Percentiles rank a stretch among this genome's conserved stretches.
These are phyloP conservation scores for Fusarium drepaniforme DNA, from an alignment of 2,329 filamentous ascomycete species.

Conservation along the genomic window DNA sequence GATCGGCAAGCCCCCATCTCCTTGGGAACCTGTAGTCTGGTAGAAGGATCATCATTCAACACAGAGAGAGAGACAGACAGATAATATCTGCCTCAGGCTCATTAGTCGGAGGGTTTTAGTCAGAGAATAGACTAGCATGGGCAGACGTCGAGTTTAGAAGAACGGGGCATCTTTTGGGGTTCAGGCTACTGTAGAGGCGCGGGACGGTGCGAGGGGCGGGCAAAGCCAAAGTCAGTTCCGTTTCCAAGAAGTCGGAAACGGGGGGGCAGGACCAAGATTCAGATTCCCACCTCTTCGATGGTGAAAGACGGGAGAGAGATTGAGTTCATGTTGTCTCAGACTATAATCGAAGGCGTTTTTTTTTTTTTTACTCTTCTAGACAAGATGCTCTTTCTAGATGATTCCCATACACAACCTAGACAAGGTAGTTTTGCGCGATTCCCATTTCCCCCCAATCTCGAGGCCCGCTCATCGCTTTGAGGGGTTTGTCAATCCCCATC, in stretches of 20 bases:
- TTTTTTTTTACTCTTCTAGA: neutral
- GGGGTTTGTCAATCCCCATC: conserved; percentile 4
- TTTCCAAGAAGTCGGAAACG: conserved; percentile 8
- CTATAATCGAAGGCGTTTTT: conserved; percentile 4
- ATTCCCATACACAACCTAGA: neutral
- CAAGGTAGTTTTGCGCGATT: neutral
- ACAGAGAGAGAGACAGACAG: neutral
- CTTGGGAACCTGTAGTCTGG: neutral
- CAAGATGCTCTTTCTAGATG: neutral
- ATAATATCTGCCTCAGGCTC: neutral
- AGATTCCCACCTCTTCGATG: neutral
- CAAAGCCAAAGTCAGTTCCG: neutral
- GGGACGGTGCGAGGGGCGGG: conserved; percentile 7
- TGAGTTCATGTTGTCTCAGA: conserved; percentile 31
- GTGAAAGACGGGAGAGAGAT: conserved; percentile 12
- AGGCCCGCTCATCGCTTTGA: neutral
- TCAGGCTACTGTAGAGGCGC: conserved; percentile 4
- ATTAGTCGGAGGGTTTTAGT: neutral
- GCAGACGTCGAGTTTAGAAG: conserved; percentile 18
- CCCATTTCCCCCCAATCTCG: neutral
- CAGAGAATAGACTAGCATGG: neutral
- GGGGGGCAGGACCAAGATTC: neutral
- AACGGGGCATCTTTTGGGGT: neutral
- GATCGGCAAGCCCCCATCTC: conserved; percentile 16
- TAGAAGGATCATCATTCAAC: neutral